Conservation (phyloP, 2,329 filamentous ascomycete genomes). For the Ceratocystis ficicola region DNA sequence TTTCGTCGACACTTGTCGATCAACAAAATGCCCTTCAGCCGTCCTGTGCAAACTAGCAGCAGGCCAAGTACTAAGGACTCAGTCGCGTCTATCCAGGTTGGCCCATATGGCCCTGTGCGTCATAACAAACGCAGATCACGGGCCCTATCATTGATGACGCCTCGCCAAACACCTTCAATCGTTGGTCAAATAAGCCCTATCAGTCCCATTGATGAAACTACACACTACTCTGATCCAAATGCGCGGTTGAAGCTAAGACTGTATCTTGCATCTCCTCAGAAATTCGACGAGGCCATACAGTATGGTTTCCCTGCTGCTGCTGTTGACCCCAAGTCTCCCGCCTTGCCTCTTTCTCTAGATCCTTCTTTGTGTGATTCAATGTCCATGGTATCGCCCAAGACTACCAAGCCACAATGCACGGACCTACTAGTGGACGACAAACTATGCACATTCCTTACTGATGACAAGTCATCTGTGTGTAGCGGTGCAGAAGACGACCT, state of each 20-base stretch:
- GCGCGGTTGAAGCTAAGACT: constrained; percentile 74
- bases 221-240: constrained; percentile 83
- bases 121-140: constrained; percentile 42
- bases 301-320: constrained; percentile 69
- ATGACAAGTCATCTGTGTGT: constrained; percentile 43
- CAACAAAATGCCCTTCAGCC: constrained; percentile 50
- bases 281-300: constrained; percentile 89
- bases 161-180: constrained; percentile 27
- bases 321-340: constrained; percentile 24
- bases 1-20: constrained; percentile 63
- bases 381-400: constrained; percentile 19
- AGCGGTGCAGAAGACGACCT: constrained; percentile 35
- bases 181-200: constrained; percentile 22
- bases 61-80: constrained; percentile 37
- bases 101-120: constrained; percentile 26
- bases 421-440: constrained; percentile 15
- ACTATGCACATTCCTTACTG: constrained; percentile 23
- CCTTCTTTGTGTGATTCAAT: constrained; percentile 13
- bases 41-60: constrained; percentile 39
- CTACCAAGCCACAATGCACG: constrained; percentile 24
- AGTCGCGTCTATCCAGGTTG: constrained; percentile 27
- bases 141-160: constrained; percentile 42
- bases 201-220: constrained; percentile 53
- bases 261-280: constrained; percentile 78
- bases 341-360: constrained; percentile 17